phyloP scores from a whole-genome alignment of 2,329 filamentous ascomycete genomes.

The Orbilia javanica region DNA sequence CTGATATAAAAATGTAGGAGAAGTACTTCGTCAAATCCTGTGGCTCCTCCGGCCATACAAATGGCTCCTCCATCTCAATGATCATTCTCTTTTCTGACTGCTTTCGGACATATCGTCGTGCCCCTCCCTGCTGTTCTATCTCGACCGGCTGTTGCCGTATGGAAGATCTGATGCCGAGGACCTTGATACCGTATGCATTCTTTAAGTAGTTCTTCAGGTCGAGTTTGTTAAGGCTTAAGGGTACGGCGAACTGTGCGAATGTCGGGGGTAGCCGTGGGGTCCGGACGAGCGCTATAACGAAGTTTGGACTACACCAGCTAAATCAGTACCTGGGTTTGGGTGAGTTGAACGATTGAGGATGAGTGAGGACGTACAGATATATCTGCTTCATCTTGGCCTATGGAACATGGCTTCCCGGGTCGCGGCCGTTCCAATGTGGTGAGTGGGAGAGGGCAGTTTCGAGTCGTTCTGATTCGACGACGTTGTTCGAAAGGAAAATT shows the following conservation, averaged over 20 bases:
- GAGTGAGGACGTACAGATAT: slow-evolving; percentile 67
- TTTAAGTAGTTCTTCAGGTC: slow-evolving; percentile 95
- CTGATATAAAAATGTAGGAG: slow-evolving; percentile 29
- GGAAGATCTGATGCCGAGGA: slow-evolving; percentile 80
- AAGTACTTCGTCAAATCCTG: slow-evolving; percentile 71
- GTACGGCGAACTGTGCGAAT: slow-evolving; percentile 90
- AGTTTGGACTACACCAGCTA: slow-evolving; percentile 75
- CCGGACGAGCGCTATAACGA: slow-evolving; percentile 82
- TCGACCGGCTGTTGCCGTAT: slow-evolving; percentile 77
- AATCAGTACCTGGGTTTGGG: not conserved
- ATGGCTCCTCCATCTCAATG: slow-evolving; percentile 86
- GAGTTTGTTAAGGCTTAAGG: slow-evolving; percentile 93
- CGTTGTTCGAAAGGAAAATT: slow-evolving; percentile 48
- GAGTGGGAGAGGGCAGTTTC: not conserved
- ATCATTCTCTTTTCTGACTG: slow-evolving; percentile 90
- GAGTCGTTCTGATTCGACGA: not conserved
- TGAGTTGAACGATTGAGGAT: not conserved
- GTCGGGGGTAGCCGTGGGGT: slow-evolving; percentile 79
- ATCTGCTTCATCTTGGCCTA: slow-evolving; percentile 66
- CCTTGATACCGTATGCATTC: slow-evolving; percentile 83
- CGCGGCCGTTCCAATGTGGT: slow-evolving; percentile 35
- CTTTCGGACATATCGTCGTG: slow-evolving; percentile 73
- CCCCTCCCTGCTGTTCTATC: slow-evolving; percentile 69
- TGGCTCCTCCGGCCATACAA: slow-evolving; percentile 84
- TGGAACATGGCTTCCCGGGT: slow-evolving; percentile 39